Base-by-base conservation (phyloP, 1,284 basidiomycete species). In the Ganoderma leucocontextum region DNA sequence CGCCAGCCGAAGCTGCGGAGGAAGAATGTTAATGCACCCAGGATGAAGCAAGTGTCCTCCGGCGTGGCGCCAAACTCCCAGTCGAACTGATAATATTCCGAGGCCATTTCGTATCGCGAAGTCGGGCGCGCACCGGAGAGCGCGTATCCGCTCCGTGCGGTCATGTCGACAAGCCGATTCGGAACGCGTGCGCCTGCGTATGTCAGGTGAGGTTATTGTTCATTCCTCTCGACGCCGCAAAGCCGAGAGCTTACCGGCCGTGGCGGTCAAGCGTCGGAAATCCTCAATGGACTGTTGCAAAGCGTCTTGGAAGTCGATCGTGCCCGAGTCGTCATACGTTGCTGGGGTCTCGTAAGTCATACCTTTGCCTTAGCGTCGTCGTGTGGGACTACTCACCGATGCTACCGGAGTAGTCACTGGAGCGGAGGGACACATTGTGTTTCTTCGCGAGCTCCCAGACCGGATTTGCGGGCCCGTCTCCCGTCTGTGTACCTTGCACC, bases 401-500 rank as follows among this genome's bases (percentile, higher is more conserved):
- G 68, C 84, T 88, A 13, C 77, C 82, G 72, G 82, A 84, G 68
- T 82, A 80, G 70, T 87, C 80, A 66, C 83, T 90, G 35, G 78
- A 78, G 38, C 78, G 81, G 0, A 85, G 86, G 70, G 81, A 78
- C 25, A 91, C 70, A 8, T 83, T 82, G 74, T 90, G 86, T 71
- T 89, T 90, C 74, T 84, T 78, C 8, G 88, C 88, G 53, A 93
- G 80, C n/a, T 79, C 79, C 75, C 85, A 86, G 13, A 91, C 87
- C 3, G 90, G 90, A 75, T 92, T 92, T 10, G 81, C 80, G 38
- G 83, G 81, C 10, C 88, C 88, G 63, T 81, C 75, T 4, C 80
- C 84, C 5, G 80, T 77, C 65, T 87, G 86, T 3, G 88, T 89
- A 9, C 91, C 91, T 73, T 92, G 90, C 44, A 93, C 83, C 91